A percentile compares a stretch with the other conserved stretches of the same genome.
phyloP scores from a whole-genome alignment of 2,329 filamentous ascomycete species.

The Nakataea oryzae region DNA sequence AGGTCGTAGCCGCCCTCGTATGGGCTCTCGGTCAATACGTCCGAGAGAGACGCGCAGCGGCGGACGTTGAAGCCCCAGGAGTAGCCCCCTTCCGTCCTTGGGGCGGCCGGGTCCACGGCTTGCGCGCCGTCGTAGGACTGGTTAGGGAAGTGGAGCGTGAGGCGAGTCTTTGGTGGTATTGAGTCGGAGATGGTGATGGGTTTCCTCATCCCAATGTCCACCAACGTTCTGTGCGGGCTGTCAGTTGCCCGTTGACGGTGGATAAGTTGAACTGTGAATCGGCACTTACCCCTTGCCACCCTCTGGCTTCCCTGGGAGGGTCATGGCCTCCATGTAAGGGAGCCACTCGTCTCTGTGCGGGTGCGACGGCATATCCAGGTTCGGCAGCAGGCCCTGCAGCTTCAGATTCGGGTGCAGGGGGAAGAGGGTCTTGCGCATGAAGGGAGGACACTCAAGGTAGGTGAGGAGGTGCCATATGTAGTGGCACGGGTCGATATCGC shows the following conservation, averaged over 20 bases:
- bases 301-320: conserved; percentile 34
- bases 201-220: conserved; percentile 46
- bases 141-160: conserved; percentile 59
- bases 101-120: conserved; percentile 56
- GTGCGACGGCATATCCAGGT: conserved; percentile 79
- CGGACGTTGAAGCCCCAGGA: conserved; percentile 79
- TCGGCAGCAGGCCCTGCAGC: conserved; percentile 62
- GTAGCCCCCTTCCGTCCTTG: conserved; percentile 66
- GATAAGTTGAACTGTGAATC: background rate
- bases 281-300: conserved; percentile 22
- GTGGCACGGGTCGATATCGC: conserved; percentile 64
- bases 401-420: conserved; percentile 69
- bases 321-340: conserved; percentile 69
- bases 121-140: conserved; percentile 35
- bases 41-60: conserved; percentile 53
- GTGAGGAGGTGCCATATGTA: conserved; percentile 70
- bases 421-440: conserved; percentile 68
- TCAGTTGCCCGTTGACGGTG: background rate
- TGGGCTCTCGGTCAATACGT: conserved; percentile 66
- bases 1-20: conserved; percentile 73
- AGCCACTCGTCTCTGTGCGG: conserved; percentile 67
- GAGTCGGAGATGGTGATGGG: conserved; percentile 44
- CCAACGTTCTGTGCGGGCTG: conserved; percentile 33
- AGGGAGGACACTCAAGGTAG: conserved; percentile 76
- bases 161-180: conserved; percentile 60